Percentiles rank a stretch among this genome's conserved stretches.
These are phyloP conservation scores for Cryptosporidium felis DNA, from an alignment of 169 alveolate genomes.

Conservation along the genomic window DNA sequence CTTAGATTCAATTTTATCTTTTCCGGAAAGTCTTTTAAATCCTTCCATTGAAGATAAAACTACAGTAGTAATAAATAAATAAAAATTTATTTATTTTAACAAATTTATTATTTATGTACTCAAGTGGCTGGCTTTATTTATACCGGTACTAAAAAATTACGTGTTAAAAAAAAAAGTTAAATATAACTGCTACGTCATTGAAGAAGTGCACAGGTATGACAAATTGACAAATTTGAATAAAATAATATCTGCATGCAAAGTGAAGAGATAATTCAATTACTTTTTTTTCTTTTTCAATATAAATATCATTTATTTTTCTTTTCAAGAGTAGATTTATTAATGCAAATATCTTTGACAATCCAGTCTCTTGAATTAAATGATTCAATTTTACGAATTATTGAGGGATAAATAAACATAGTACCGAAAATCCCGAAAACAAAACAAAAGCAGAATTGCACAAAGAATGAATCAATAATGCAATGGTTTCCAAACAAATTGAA, in stretches of 20 bases:
- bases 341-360: conserved; percentile 10
- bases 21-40: too few relatives aligned
- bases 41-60: neutral
- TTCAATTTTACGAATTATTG: conserved; percentile 28
- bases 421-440: conserved; percentile 72
- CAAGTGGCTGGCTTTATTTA: neutral
- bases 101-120: neutral
- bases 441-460: conserved; percentile 72
- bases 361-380: neutral
- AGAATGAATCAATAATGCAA: conserved; percentile 73
- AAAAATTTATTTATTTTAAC: neutral
- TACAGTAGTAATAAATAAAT: neutral
- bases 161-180: neutral
- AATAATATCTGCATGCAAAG: neutral
- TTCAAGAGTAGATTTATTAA: neutral
- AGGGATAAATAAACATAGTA: conserved; percentile 54
- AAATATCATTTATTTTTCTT: conserved; percentile 73
- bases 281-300: too few relatives aligned
- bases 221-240: neutral
- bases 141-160: conserved; percentile 17
- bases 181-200: neutral
- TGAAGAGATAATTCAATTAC: neutral
- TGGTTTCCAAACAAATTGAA: conserved; percentile 54
- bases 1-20: neutral
- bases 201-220: neutral